Evolutionary conservation across 208 protist genomes (phyloP).

Genomic region (Trichomonas vaginalis): DNA sequence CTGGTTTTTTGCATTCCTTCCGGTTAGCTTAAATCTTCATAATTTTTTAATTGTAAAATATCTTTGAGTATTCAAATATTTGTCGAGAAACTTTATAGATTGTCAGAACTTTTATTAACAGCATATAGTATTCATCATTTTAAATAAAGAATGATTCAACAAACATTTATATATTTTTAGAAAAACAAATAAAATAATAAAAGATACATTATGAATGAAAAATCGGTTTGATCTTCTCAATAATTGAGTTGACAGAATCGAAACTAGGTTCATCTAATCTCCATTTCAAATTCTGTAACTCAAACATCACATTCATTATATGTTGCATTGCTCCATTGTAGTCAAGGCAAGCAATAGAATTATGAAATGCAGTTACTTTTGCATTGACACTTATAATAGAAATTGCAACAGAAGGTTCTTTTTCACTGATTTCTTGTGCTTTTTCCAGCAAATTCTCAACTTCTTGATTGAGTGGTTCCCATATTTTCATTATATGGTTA

Average conservation of each 20-base stretch:
- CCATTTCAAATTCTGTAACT: background rate
- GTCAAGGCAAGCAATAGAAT: background rate
- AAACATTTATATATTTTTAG: too few species aligned
- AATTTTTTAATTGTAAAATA: too few species aligned
- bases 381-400: background rate
- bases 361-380: background rate
- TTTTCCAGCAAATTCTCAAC: background rate
- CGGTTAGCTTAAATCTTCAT: too few species aligned
- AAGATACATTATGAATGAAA: background rate
- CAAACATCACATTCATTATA: background rate
- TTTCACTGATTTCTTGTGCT: background rate
- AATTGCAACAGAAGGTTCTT: background rate
- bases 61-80: too few species aligned
- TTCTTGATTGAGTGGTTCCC: background rate
- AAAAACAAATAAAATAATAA: too few species aligned
- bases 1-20: too few species aligned
- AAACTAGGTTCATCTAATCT: background rate
- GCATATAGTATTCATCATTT: too few species aligned
- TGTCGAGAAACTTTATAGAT: too few species aligned
- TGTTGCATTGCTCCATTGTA: background rate
- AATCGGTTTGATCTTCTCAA: background rate
- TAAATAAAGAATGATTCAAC: too few species aligned
- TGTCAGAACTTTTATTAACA: too few species aligned
- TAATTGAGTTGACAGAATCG: background rate
- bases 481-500: background rate